Percentiles rank a stretch among this genome's conserved stretches.
Evolutionary conservation across 371 early-diverging fungal species (phyloP).

Genomic region (Gilbertella persicaria): DNA sequence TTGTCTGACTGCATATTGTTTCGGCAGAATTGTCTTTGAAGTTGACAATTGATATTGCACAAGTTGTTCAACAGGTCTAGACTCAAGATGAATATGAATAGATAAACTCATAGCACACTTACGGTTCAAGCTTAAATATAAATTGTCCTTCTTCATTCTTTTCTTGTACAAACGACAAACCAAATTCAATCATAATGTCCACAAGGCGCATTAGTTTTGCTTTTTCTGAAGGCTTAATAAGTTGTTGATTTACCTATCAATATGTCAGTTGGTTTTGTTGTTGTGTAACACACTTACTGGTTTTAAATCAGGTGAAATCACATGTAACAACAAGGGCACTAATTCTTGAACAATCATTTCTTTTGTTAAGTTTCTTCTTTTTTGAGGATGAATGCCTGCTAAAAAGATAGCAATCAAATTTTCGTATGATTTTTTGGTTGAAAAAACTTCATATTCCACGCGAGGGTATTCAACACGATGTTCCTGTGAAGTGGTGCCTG

Average conservation of each 20-base stretch:
- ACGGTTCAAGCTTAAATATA: constrained; percentile 80
- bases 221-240: constrained; percentile 74
- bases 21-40: constrained; percentile 52
- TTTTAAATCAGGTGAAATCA: constrained; percentile 76
- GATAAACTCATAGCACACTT: constrained; percentile 22
- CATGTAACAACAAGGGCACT: constrained; percentile 66
- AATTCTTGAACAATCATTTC: constrained; percentile 58
- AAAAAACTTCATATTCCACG: constrained; percentile 67
- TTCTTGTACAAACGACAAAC: constrained; percentile 73
- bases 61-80: constrained; percentile 63
- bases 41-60: constrained; percentile 41
- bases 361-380: constrained; percentile 51
- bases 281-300: constrained; percentile 53
- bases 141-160: constrained; percentile 70
- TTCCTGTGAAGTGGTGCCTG: constrained; percentile 62
- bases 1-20: constrained; percentile 74
- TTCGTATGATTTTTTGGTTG: constrained; percentile 57
- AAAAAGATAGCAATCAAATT: constrained; percentile 57
- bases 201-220: constrained; percentile 64
- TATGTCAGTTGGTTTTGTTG: background rate
- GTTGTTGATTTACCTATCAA: constrained; percentile 64
- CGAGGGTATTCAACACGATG: constrained; percentile 81
- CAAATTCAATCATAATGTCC: constrained; percentile 73
- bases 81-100: background rate
- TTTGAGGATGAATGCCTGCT: constrained; percentile 49